Base-by-base conservation (phyloP, 768 basidiomycete species). In the Serendipita sp. region DNA sequence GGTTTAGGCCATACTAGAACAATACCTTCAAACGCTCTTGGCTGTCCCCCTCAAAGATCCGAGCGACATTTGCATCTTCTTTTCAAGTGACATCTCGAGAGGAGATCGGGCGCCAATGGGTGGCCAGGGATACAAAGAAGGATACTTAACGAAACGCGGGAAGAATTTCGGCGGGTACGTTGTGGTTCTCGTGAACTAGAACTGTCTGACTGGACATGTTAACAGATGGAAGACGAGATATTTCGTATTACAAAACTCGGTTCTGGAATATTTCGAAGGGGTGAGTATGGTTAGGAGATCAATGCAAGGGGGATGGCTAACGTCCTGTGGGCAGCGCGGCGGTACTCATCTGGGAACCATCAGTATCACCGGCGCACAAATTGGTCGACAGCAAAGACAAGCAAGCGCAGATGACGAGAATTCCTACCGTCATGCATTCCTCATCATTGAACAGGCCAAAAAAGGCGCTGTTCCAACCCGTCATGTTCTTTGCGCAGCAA, bases 401-500 rank as follows among this genome's bases (percentile, higher is more conserved):
- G 71, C 79, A 62, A 75, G 78, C 44, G 74, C 78, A 1, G 86
- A 88, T 65, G 91, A 93, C 61, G 92, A 96, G 68, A 90, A 90
- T 69, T 89, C 95, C 67, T 96, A 96, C 67, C 83, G 93, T 24
- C 96, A 99, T 70, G 96, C 96, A 0, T 97, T 99, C 75, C 82
- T 99, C 65, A 90, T 99, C 68, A 91, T 98, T 65, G 94, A 96
- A 72, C 83, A 83, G 20, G 88, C 83, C 73, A 86, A 82, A 66
- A 38, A 38, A 14, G 34, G 81, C 34, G 85, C 83, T 17, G 78
- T 82, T 53, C 82, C 81, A 68, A 78, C 86, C 31, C 82, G 90
- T 17, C 95, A 98, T 70, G 94, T 99, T 42, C 77, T 99, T 3
- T 98, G 96, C 69, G 96, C 96, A 0, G 92, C 96, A 74, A 96